These are phyloP conservation scores for Diphasiastrum complanatum DNA, from an alignment of 83 land plant species.

Conservation along the genomic window DNA sequence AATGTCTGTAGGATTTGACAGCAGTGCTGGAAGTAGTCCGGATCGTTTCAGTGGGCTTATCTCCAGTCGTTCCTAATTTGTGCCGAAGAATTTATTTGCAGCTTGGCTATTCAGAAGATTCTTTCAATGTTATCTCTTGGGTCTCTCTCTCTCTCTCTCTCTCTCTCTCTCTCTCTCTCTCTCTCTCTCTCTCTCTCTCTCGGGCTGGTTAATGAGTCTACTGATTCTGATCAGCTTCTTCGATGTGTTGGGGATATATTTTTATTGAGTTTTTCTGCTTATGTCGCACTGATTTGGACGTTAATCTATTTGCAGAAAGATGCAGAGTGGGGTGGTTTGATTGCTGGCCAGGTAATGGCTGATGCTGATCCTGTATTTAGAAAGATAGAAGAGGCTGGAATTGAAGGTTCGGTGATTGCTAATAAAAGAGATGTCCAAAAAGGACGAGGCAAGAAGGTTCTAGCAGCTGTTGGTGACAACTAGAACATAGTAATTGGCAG, in stretches of 20 bases:
- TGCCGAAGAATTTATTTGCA: slow-evolving; percentile 63
- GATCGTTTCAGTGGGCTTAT: slow-evolving; percentile 79
- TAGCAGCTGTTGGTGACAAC: too few relatives aligned
- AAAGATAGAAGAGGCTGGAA: slow-evolving; percentile 45
- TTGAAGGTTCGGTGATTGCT: too few relatives aligned
- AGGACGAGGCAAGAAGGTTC: too few relatives aligned
- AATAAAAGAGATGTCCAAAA: too few relatives aligned
- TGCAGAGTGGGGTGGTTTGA: slow-evolving; percentile 90
- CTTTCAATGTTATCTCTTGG: slow-evolving; percentile 61
- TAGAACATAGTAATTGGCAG: too few relatives aligned
- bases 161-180: not conserved
- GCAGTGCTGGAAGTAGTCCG: slow-evolving; percentile 77
- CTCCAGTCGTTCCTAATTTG: slow-evolving; percentile 72
- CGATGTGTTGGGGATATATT: not conserved
- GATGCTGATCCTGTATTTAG: slow-evolving; percentile 76
- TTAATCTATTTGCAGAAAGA: slow-evolving; percentile 48
- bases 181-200: not conserved
- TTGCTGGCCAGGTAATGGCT: slow-evolving; percentile 70
- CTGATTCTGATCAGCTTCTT: not conserved
- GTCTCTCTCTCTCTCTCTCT: slow-evolving; percentile 34
- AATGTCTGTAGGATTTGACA: slow-evolving; percentile 60
- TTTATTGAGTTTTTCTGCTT: not conserved
- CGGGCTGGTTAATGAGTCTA: not conserved
- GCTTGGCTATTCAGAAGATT: slow-evolving; percentile 66
- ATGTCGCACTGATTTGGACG: not conserved